These are phyloP conservation scores for Fusarium scirpi DNA, from an alignment of 2,329 filamentous ascomycete genomes.

Conservation along the genomic window DNA sequence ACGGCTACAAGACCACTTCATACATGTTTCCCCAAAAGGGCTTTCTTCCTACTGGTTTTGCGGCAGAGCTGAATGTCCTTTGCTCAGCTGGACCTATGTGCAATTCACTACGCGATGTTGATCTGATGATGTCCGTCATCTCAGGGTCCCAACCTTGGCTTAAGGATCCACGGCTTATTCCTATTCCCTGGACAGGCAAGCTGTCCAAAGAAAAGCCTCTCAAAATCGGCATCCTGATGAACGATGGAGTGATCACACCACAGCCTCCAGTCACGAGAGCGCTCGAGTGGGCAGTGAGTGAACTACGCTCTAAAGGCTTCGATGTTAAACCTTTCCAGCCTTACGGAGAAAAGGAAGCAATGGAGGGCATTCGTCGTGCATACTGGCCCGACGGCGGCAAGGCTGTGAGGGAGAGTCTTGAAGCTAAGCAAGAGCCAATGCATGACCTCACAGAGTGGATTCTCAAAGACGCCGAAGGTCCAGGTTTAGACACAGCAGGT, in stretches of 20 bases:
- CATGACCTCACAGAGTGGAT: slow-evolving; percentile 46
- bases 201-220: slow-evolving; percentile 22
- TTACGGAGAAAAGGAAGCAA: slow-evolving; percentile 17
- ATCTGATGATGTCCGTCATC: slow-evolving; percentile 50
- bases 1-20: slow-evolving; percentile 40
- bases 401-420: slow-evolving; percentile 24
- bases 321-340: slow-evolving; percentile 29
- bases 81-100: slow-evolving; percentile 52
- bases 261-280: slow-evolving; percentile 55
- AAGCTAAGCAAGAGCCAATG: slow-evolving; percentile 46
- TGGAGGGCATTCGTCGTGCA: slow-evolving; percentile 21
- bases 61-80: slow-evolving; percentile 51
- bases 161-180: slow-evolving; percentile 49
- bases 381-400: slow-evolving; percentile 47
- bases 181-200: slow-evolving; percentile 47
- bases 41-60: slow-evolving; percentile 41
- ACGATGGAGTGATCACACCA: slow-evolving; percentile 53
- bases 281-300: slow-evolving; percentile 50
- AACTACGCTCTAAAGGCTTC: background rate
- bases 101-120: slow-evolving; percentile 50
- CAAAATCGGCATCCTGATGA: slow-evolving; percentile 58
- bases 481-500: slow-evolving; percentile 16
- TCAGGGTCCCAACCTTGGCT: slow-evolving; percentile 44
- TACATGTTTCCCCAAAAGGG: slow-evolving; percentile 46
- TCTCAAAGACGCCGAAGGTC: slow-evolving; percentile 31